phyloP scores from a whole-genome alignment of 495 filamentous ascomycete species.

The Pseudomonodictys pantanalensis region DNA sequence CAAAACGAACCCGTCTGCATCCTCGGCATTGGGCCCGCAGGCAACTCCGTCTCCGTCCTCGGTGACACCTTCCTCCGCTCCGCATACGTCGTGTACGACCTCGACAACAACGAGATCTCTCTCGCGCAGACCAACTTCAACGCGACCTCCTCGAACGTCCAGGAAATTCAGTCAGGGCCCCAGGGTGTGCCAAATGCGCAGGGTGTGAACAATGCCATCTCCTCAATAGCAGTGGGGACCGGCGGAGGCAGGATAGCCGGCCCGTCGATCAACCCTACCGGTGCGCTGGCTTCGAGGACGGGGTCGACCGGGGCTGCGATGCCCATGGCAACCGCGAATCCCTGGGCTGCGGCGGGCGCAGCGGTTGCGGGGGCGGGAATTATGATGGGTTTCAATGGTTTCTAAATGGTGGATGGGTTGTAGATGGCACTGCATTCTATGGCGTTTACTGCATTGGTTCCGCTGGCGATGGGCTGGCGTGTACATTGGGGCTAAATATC shows the following conservation, averaged over 20 bases:
- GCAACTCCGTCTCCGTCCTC: slow-evolving; percentile 63
- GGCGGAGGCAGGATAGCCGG: slow-evolving; percentile 33
- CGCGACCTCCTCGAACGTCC: slow-evolving; percentile 57
- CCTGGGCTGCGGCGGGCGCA: slow-evolving; percentile 13
- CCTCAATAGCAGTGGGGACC: slow-evolving; percentile 33
- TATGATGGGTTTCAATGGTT: slow-evolving; percentile 23
- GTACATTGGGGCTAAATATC: no score
- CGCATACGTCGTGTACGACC: slow-evolving; percentile 90
- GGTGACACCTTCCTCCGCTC: slow-evolving; percentile 92
- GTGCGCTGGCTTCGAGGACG: neutral
- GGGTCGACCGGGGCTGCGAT: slow-evolving; percentile 3
- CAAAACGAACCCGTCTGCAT: slow-evolving; percentile 52
- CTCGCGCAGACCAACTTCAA: slow-evolving; percentile 86
- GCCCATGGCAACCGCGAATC: slow-evolving; percentile 9
- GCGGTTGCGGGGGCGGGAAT: slow-evolving; percentile 20
- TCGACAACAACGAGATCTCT: slow-evolving; percentile 82
- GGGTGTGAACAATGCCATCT: slow-evolving; percentile 61
- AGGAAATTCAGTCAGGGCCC: slow-evolving; percentile 68
- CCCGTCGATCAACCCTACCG: slow-evolving; percentile 13
- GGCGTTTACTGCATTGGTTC: no score
- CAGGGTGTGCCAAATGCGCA: slow-evolving; percentile 69
- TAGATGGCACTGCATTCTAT: no score
- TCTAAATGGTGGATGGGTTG: neutral
- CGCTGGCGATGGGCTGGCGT: no score
- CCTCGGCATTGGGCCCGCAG: slow-evolving; percentile 70